A percentile compares a stretch with the other conserved stretches of the same genome.
phyloP scores from a whole-genome alignment of 2,329 filamentous ascomycete genomes.

The Cryphonectria radicalis region DNA sequence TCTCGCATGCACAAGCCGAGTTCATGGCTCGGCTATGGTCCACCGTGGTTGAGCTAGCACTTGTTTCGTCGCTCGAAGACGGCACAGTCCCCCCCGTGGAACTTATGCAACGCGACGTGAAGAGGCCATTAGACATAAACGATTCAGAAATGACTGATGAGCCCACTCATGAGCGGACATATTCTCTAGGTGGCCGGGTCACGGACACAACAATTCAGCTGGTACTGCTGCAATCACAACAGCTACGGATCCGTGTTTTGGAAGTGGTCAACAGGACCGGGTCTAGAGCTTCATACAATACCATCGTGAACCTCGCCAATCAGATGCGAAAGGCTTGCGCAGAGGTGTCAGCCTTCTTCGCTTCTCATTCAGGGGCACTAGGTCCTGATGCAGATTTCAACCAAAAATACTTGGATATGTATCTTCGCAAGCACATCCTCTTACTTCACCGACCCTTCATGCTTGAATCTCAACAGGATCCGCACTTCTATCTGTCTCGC shows the following conservation, averaged over 20 bases:
- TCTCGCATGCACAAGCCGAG: conserved; percentile 35
- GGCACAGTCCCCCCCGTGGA: conserved; percentile 32
- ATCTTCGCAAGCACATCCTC: conserved; percentile 34
- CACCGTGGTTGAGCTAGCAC: conserved; percentile 35
- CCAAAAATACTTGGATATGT: conserved; percentile 35
- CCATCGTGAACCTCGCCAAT: conserved; percentile 28
- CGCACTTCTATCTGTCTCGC: conserved; percentile 34
- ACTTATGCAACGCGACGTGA: conserved; percentile 29
- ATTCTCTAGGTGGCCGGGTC: conserved; percentile 16
- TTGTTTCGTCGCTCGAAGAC: conserved; percentile 34
- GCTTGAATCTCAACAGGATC: conserved; percentile 31
- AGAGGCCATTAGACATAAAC: conserved; percentile 31
- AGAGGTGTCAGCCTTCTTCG: conserved; percentile 32
- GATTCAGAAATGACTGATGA: conserved; percentile 29
- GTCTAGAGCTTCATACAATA: conserved; percentile 28
- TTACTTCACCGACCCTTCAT: conserved; percentile 35
- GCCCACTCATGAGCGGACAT: not conserved
- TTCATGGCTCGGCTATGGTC: conserved; percentile 37
- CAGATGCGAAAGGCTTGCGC: conserved; percentile 32
- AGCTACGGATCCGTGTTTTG: conserved; percentile 32
- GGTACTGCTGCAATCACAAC: conserved; percentile 32
- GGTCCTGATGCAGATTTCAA: conserved; percentile 30
- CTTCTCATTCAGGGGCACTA: not conserved
- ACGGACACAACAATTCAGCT: conserved; percentile 34
- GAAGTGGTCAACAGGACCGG: conserved; percentile 32